phyloP scores from a whole-genome alignment of 805 yeast species.

The Barnettozyma californica region DNA sequence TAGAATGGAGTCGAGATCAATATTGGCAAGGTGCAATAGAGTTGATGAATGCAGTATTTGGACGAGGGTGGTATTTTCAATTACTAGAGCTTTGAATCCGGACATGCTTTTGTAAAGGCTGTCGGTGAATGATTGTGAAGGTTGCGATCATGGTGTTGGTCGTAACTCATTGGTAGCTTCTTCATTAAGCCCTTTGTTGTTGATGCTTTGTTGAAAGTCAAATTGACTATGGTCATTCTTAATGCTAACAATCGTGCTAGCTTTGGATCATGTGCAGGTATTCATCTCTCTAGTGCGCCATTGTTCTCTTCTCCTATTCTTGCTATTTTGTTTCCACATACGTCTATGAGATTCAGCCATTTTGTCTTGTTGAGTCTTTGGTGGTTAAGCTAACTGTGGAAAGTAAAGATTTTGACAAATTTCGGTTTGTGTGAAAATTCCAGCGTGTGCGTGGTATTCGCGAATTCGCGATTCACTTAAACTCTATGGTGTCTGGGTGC shows the following conservation, averaged over 20 bases:
- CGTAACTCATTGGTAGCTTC: too few species aligned
- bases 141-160: too few species aligned
- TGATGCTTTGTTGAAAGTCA: too few species aligned
- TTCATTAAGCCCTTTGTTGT: too few species aligned
- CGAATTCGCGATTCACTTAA: neutral
- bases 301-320: conserved; percentile 2
- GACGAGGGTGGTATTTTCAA: neutral
- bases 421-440: conserved; percentile 9
- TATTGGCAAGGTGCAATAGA: neutral
- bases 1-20: neutral
- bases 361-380: conserved; percentile 22
- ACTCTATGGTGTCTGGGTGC: conserved; percentile 11
- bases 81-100: too few species aligned
- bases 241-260: neutral
- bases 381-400: conserved; percentile 9
- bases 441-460: conserved; percentile 4
- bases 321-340: conserved; percentile 43
- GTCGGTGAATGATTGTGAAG: too few species aligned
- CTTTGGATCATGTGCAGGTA: neutral
- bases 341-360: conserved; percentile 98
- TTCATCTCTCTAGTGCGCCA: neutral
- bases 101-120: too few species aligned
- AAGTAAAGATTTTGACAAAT: conserved; percentile 6
- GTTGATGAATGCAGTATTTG: neutral
- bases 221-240: too few species aligned